Evolutionary conservation across 2,329 filamentous ascomycete genomes (phyloP), one percentile per base, ranked within the genome.

Genomic region (Boeremia exigua): DNA sequence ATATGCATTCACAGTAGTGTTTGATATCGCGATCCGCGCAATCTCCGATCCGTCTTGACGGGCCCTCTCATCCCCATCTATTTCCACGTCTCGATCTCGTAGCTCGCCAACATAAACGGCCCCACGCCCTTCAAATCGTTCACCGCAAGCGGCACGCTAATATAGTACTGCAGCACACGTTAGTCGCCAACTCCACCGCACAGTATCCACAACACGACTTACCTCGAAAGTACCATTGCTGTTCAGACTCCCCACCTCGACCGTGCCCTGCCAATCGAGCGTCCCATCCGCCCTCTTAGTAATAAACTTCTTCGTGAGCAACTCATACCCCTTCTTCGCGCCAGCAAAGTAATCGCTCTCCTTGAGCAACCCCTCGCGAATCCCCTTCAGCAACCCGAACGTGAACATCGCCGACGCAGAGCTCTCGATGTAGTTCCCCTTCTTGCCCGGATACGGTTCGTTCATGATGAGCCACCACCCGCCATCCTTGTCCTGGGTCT

Each of bases 381-480:
- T 45, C 4, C 65, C 66, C 52, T 62, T 68, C 44, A 69, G 36
- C 28, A 60, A 54, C 5, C 58, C 60, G 50, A 61, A 65, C n/a
- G 61, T 56, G 28, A 69, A 69, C 66, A 86, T 84, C 1, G 82
- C 82, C 3, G 79, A 79, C n/a, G 78, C 83, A 23, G 82, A 83
- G 28, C 80, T 81, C 72, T 86, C 82, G 42, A 86, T 79, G 65
- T 82, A 86, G 65, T 87, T 86, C 0, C 82, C 82, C 44, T 77
- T 61, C 15, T 39, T 58, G 4, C 65, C 63, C 1, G 65, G 75
- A 48, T 80, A 79, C 15, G 75, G 66, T 55, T 78, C 73, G 56
- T 77, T 78, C 77, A 85, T 81, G 34, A 85, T 73, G 46, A 84
- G 70, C 81, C 82, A 85, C 82, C 83, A 86, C 2, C 80, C 82